Base-by-base conservation (phyloP, 1,284 basidiomycete genomes). In the Naganishia sp. region DNA sequence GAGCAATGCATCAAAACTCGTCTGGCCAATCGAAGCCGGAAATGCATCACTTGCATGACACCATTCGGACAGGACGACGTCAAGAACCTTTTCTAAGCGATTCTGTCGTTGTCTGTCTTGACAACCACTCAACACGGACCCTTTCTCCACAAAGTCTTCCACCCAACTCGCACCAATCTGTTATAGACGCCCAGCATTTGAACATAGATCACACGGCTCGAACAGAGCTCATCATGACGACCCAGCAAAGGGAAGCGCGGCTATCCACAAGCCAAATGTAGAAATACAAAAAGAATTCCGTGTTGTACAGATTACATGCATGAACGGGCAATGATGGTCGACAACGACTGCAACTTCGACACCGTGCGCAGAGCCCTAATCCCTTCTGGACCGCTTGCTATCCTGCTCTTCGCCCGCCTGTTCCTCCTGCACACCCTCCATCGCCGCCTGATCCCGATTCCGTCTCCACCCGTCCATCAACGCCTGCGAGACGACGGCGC, bases 11-110 rank as follows among this genome's bases (percentile, higher is more conserved):
- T 99, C 53, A 94, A 97, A 71, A 84, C 88, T 31, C 87, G 96
- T 43, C 86, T 99, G 72, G 83, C 89, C 56, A 94, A 90, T 32
- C 86, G 95, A 68, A 94, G 97, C 78, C 88, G 95, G 54, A 97
- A 97, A 80, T 99, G 95, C 79, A 95, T 95, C 18, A 88, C 90
- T 23, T 98, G 95, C 77, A 89, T 89, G 70, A 75, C 90, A 45
- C 82, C 86, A 1, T 99, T 99, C 80, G 88, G 90, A 6, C 86
- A 88, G 73, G 89, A 88, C 68, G 94, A 99, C 71, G 90, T 94
- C 25, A 87, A 92, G 76, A 84, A 85, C 56, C 80, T 98, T 61
- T 97, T 87, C 78, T 90, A 56, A 53, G 31, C 17, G 45, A 47
- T 28, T 41, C 21, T 5, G 13, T 23, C 32, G 43, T 21, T 25